Conservation (phyloP, 192 early-diverging fungal species). For the Hyaloraphidium curvatum region DNA sequence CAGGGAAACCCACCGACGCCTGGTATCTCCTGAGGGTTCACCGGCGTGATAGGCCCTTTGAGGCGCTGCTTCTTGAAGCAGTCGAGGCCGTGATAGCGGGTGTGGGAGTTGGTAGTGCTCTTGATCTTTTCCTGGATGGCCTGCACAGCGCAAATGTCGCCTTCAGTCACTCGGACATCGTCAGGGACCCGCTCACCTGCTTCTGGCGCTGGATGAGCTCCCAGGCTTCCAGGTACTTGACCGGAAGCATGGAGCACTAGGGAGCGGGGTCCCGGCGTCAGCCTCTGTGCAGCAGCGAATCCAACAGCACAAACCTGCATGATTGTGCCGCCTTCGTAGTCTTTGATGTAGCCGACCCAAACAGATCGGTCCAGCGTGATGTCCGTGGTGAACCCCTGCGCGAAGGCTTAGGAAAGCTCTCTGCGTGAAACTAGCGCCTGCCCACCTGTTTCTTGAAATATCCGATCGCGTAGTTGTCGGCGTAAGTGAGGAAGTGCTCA, state of each 20-base stretch:
- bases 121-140: conserved; percentile 75
- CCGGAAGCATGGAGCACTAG: conserved; percentile 78
- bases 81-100: conserved; percentile 58
- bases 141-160: conserved; percentile 12
- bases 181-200: conserved; percentile 10
- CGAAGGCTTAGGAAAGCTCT: too few relatives aligned
- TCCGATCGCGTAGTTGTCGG: conserved; percentile 96
- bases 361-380: conserved; percentile 78
- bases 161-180: not conserved
- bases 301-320: conserved; percentile 50
- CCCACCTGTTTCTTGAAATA: conserved; percentile 90
- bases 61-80: conserved; percentile 32
- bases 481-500: conserved; percentile 87
- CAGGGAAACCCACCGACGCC: conserved; percentile 11
- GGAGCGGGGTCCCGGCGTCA: not conserved
- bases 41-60: too few relatives aligned
- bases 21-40: conserved; percentile 15
- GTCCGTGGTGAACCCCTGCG: conserved; percentile 91
- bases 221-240: conserved; percentile 58
- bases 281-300: conserved; percentile 3
- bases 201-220: conserved; percentile 56
- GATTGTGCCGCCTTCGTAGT: conserved; percentile 95
- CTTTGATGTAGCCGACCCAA: conserved; percentile 99
- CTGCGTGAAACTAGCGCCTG: not conserved
- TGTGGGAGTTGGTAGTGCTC: conserved; percentile 45